phyloP scores from a whole-genome alignment of 352 stramenopile genomes.

The Stramenopiles sp. region DNA sequence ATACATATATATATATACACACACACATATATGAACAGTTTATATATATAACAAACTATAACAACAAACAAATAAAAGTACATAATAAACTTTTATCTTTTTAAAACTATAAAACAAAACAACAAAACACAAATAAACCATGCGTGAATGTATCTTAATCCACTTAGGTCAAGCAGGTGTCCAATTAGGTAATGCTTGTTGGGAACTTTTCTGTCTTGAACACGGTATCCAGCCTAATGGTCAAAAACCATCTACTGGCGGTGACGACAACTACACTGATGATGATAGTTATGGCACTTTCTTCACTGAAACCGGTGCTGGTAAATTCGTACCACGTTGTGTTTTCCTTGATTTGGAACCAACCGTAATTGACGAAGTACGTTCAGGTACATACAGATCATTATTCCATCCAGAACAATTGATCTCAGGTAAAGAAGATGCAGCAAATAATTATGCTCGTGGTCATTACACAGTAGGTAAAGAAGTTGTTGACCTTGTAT shows the following conservation, averaged over 20 bases:
- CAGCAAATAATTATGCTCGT: slow-evolving; percentile 98
- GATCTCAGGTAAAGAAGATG: slow-evolving; percentile 91
- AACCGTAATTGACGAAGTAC: slow-evolving; percentile 95
- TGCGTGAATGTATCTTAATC: slow-evolving; percentile 92
- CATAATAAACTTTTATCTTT: too few relatives aligned
- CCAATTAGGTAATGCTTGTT: slow-evolving; percentile 95
- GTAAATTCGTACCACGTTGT: slow-evolving; percentile 87
- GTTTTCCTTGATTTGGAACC: slow-evolving; percentile 97
- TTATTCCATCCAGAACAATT: slow-evolving; percentile 99
- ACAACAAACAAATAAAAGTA: too few relatives aligned
- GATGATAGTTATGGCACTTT: too few relatives aligned
- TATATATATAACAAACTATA: too few relatives aligned
- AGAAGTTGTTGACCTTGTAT: slow-evolving; percentile 91
- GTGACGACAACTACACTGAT: too few relatives aligned
- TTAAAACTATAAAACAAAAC: not conserved
- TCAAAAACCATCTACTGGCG: slow-evolving; percentile 67
- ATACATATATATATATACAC: too few relatives aligned
- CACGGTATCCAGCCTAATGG: too few relatives aligned
- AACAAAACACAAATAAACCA: slow-evolving; percentile 18
- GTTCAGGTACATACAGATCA: slow-evolving; percentile 75
- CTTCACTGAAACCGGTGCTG: too few relatives aligned
- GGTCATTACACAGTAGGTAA: slow-evolving; percentile 97
- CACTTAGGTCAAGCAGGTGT: slow-evolving; percentile 94
- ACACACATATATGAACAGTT: too few relatives aligned
- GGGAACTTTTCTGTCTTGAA: slow-evolving; percentile 88